Evolutionary conservation across 202 grass and related monocot genomes (phyloP).

Genomic region (Dendrocalamus latiflorus): DNA sequence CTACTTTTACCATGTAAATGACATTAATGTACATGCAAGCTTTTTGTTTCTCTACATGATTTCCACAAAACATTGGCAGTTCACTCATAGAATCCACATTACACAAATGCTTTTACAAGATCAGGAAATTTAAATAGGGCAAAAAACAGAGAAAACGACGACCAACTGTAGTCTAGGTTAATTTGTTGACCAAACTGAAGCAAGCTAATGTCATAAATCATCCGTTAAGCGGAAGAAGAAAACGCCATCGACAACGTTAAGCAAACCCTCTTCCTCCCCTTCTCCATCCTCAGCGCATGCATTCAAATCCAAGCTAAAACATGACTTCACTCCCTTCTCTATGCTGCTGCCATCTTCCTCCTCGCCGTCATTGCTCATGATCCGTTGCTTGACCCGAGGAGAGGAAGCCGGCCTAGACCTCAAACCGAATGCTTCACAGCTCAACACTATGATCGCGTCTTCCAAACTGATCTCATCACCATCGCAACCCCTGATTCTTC

Average conservation of each 20-base stretch:
- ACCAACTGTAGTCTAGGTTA: slow-evolving; percentile 24
- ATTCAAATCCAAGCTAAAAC: slow-evolving; percentile 84
- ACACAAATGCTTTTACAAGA: neutral
- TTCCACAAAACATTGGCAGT: neutral
- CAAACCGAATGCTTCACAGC: slow-evolving; percentile 43
- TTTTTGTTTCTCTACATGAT: slow-evolving; percentile 8
- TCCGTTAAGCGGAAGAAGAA: slow-evolving; percentile 49
- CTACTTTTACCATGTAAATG: too few species aligned
- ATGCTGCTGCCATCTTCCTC: neutral
- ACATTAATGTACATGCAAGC: neutral
- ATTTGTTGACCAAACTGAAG: slow-evolving; percentile 23
- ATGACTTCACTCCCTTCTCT: slow-evolving; percentile 14
- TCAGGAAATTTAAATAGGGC: neutral
- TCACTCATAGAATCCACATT: neutral
- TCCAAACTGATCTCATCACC: slow-evolving; percentile 41
- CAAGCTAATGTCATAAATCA: slow-evolving; percentile 27
- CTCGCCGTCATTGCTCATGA: slow-evolving; percentile 4
- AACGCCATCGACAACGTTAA: slow-evolving; percentile 49
- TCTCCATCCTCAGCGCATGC: slow-evolving; percentile 30
- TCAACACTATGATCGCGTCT: slow-evolving; percentile 71
- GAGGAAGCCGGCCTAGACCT: slow-evolving; percentile 40
- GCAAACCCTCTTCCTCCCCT: neutral
- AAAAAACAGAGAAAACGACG: neutral
- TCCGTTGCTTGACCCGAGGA: slow-evolving; percentile 43
- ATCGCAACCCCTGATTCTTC: slow-evolving; percentile 23